Percentiles rank a stretch among this genome's conserved stretches.
Conservation (phyloP, 2,329 filamentous ascomycete genomes). For the Cladorrhinum sp. region DNA sequence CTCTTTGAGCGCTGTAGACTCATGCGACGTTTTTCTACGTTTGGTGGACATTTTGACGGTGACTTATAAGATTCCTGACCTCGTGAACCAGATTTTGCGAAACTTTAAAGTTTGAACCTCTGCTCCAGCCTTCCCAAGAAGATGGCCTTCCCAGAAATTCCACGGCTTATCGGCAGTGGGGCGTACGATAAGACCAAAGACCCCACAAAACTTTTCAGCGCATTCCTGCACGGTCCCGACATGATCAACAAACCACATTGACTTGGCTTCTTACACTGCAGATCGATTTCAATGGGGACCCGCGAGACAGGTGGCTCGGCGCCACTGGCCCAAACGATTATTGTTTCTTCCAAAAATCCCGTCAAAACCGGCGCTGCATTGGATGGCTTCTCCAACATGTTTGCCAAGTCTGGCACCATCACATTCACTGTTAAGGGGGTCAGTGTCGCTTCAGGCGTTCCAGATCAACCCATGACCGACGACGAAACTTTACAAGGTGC, state of each 20-base stretch:
- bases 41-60: constrained; percentile 23
- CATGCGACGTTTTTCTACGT: constrained; percentile 24
- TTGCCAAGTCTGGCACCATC: constrained; percentile 30
- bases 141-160: constrained; percentile 13
- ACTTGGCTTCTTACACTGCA: background rate
- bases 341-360: constrained; percentile 40
- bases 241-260: no score
- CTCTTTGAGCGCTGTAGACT: constrained; percentile 7
- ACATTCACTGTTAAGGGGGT: constrained; percentile 25
- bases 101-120: constrained; percentile 11
- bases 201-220: background rate
- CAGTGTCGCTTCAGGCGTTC: constrained; percentile 38
- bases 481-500: constrained; percentile 39
- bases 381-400: constrained; percentile 37
- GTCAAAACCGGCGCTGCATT: constrained; percentile 39
- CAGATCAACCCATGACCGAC: constrained; percentile 40
- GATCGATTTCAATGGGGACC: no score
- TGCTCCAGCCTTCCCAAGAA: background rate
- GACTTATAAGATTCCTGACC: background rate
- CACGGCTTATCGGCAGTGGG: constrained; percentile 24
- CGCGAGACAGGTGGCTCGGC: background rate
- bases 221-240: no score
- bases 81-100: no score
- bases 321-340: constrained; percentile 17
- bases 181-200: constrained; percentile 20